Evolutionary conservation across 495 filamentous ascomycete species (phyloP), one percentile per base, ranked within the genome.

Genomic region (Hypoxylon fragiforme): DNA sequence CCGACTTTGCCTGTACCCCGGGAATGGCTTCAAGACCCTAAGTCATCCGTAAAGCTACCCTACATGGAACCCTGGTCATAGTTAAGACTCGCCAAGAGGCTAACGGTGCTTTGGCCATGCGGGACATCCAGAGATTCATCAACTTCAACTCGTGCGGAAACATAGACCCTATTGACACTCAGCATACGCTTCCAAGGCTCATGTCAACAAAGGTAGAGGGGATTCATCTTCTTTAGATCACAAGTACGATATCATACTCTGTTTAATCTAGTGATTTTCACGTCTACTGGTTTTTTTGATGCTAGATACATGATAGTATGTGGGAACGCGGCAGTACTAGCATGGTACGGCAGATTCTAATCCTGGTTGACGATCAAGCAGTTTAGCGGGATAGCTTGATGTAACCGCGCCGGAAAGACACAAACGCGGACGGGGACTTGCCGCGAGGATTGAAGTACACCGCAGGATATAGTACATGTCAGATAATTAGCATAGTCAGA

Each of bases 361-460:
- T 52, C 66, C 67, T 66, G 40, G 67, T 43, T 51, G 73, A 51
- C 62, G 71, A 75, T 77, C 72, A 75, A 66, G 70, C 64, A 64
- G 62, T 39, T 43, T 14, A 40, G 35, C 34, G 26, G 36, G 30
- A 50, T 52, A 39, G 54, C 45, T 39, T 28, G 40, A 58, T 57
- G 63, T 66, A 57, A 55, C 50, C 19, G 34, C 48, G 60, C 52
- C 49, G 54, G 60, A 44, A 47, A 48, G 40, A 24, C 48, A 57
- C 52, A 30, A 21, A 14, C 46, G 20, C 40, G 28, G n/a, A 24
- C 28, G 32, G 35, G 21, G 32, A 24, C 36, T 31, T 12, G 7
- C 39, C 28, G 21, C 37, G 24, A 30, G 31, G 47, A 51, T 19
- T 12, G 8, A 64, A 35, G 51, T 64, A 57, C 11, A 43, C 15